Percentiles rank a stretch among this genome's conserved stretches.
These are phyloP conservation scores for Sungouiella thailandica DNA, from an alignment of 805 yeast species.

Conservation along the genomic window DNA sequence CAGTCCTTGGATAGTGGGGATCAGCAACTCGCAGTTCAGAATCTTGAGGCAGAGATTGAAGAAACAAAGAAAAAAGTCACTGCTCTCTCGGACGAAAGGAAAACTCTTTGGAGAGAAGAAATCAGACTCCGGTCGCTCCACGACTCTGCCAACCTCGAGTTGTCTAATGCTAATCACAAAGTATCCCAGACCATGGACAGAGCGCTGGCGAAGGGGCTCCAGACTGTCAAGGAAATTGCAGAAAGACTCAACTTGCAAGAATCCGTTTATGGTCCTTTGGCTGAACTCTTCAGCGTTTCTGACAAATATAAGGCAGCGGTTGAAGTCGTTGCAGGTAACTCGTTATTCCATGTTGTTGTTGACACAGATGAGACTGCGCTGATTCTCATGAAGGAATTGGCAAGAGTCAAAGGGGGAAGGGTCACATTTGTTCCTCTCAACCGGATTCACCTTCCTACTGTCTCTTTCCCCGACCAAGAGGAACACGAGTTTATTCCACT, in stretches of 20 bases:
- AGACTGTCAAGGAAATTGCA: conserved; percentile 61
- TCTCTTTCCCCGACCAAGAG: conserved; percentile 53
- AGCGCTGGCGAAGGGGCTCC: conserved; percentile 62
- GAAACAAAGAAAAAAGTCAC: conserved; percentile 40
- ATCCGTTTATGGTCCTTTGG: conserved; percentile 74
- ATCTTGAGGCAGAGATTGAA: conserved; percentile 27
- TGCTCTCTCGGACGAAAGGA: conserved; percentile 59
- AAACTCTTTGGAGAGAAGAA: conserved; percentile 74
- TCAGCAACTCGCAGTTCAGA: conserved; percentile 2
- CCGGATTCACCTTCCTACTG: conserved; percentile 43
- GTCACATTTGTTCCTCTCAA: conserved; percentile 90
- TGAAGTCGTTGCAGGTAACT: conserved; percentile 84
- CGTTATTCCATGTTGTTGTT: conserved; percentile 84
- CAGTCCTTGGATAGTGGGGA: conserved; percentile 2
- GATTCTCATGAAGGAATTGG: conserved; percentile 68
- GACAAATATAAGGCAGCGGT: conserved; percentile 81
- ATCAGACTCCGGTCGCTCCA: conserved; percentile 54
- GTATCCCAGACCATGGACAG: conserved; percentile 75
- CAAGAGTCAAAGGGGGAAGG: conserved; percentile 68
- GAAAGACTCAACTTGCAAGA: conserved; percentile 50
- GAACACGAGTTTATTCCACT: conserved; percentile 69
- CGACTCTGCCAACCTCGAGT: conserved; percentile 52
- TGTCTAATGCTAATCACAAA: conserved; percentile 51
- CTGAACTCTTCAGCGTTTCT: conserved; percentile 75
- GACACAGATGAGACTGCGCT: conserved; percentile 84